A percentile compares a stretch with the other conserved stretches of the same genome.
Evolutionary conservation across 371 early-diverging fungal species (phyloP).

Genomic region (Actinomucor elegans): DNA sequence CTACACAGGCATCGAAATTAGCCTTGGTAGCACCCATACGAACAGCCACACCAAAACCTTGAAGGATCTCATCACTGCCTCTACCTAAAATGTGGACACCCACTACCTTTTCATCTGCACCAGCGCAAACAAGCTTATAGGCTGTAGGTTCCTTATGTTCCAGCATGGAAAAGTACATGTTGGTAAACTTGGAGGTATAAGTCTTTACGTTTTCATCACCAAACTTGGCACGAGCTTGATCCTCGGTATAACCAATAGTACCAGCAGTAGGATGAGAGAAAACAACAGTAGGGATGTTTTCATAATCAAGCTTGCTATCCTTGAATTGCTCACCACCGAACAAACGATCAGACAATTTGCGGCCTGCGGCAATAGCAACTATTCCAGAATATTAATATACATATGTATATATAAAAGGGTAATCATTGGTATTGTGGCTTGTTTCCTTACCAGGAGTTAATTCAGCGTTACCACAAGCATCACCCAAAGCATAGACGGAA

Average conservation of each 20-base stretch:
- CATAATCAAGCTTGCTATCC: constrained; percentile 85
- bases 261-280: constrained; percentile 96
- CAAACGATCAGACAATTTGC: constrained; percentile 88
- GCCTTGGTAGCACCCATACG: constrained; percentile 95
- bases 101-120: constrained; percentile 91
- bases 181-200: constrained; percentile 85
- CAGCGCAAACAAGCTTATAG: constrained; percentile 86
- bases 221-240: constrained; percentile 72
- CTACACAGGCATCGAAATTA: constrained; percentile 93
- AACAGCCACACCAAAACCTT: constrained; percentile 86
- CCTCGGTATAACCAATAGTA: constrained; percentile 87
- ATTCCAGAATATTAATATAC: constrained; percentile 2
- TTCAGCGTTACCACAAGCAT: constrained; percentile 89
- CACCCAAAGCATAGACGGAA: constrained; percentile 91
- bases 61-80: constrained; percentile 94
- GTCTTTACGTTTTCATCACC: constrained; percentile 82
- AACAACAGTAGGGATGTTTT: constrained; percentile 93
- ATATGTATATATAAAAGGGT: not conserved
- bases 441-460: constrained; percentile 80
- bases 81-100: constrained; percentile 95
- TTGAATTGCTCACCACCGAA: constrained; percentile 74
- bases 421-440: not conserved
- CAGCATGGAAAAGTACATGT: constrained; percentile 89
- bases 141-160: constrained; percentile 87
- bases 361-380: constrained; percentile 95